These are phyloP conservation scores for Cudoniella acicularis DNA, from an alignment of 495 filamentous ascomycete genomes.

Conservation along the genomic window DNA sequence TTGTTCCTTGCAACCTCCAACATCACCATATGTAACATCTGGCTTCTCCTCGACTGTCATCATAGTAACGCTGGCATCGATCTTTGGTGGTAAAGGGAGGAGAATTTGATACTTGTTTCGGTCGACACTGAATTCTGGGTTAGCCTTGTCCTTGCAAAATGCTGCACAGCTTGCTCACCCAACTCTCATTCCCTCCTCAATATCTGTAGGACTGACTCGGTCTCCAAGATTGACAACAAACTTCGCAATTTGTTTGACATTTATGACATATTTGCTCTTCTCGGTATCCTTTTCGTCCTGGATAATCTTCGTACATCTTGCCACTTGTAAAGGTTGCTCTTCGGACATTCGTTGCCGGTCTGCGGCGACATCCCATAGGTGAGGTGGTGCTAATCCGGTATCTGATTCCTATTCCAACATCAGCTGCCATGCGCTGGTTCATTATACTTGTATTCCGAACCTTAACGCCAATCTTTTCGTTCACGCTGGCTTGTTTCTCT, in stretches of 20 bases:
- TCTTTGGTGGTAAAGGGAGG: conserved; percentile 95
- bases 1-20: conserved; percentile 98
- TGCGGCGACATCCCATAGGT: conserved; percentile 97
- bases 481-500: conserved; percentile 90
- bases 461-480: conserved; percentile 88
- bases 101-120: conserved; percentile 99
- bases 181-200: conserved; percentile 98
- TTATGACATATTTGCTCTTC: conserved; percentile 99
- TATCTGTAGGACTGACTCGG: conserved; percentile 95
- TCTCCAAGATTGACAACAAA: conserved; percentile 98
- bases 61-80: conserved; percentile 98
- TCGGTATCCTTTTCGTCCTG: conserved; percentile 92
- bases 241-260: conserved; percentile 99
- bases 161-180: conserved; percentile 51
- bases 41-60: conserved; percentile 99
- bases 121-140: conserved; percentile 72
- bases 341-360: conserved; percentile 97
- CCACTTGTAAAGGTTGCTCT: conserved; percentile 96
- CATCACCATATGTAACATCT: conserved; percentile 97
- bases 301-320: conserved; percentile 98
- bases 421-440: neutral
- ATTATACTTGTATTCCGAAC: conserved; percentile 18
- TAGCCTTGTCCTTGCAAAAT: neutral
- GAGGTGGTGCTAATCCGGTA: conserved; percentile 94
- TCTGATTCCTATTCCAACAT: conserved; percentile 75